Percentiles rank a stretch among this genome's conserved stretches.
Evolutionary conservation across 202 grass and related monocot genomes (phyloP).

Genomic region (Musa balbisiana): DNA sequence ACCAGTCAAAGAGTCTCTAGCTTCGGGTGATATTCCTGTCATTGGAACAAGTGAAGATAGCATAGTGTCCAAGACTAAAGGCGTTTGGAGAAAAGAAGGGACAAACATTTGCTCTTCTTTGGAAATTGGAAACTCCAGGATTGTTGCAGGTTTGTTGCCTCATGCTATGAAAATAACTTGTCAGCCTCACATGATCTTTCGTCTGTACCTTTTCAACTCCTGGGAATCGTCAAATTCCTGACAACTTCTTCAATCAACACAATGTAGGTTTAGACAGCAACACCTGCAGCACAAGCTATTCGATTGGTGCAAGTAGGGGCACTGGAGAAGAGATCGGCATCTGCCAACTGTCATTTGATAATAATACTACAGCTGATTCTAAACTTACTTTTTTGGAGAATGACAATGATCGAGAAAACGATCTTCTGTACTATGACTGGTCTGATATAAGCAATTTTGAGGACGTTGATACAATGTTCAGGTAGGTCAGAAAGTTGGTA

Average conservation of each 20-base stretch:
- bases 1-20: neutral
- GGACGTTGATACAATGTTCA: conserved; percentile 19
- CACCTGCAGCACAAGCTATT: neutral
- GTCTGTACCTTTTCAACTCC: neutral
- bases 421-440: conserved; percentile 19
- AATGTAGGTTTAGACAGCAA: neutral
- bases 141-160: neutral
- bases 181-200: neutral
- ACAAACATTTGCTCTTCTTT: neutral
- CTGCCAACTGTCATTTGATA: conserved; percentile 1
- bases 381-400: conserved; percentile 9
- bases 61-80: neutral
- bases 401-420: conserved; percentile 15
- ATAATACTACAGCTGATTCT: neutral
- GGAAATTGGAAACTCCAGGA: neutral
- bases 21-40: neutral
- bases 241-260: conserved; percentile 5
- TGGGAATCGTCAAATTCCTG: neutral
- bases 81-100: neutral
- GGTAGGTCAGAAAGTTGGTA: neutral
- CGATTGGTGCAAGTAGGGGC: neutral
- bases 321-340: neutral
- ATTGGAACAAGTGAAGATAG: neutral
- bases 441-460: conserved; percentile 19
- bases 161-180: neutral